A percentile compares a stretch with the other conserved stretches of the same genome.
Conservation (phyloP, 108 stramenopile species). For the Cyclostephanos tholiformis region DNA sequence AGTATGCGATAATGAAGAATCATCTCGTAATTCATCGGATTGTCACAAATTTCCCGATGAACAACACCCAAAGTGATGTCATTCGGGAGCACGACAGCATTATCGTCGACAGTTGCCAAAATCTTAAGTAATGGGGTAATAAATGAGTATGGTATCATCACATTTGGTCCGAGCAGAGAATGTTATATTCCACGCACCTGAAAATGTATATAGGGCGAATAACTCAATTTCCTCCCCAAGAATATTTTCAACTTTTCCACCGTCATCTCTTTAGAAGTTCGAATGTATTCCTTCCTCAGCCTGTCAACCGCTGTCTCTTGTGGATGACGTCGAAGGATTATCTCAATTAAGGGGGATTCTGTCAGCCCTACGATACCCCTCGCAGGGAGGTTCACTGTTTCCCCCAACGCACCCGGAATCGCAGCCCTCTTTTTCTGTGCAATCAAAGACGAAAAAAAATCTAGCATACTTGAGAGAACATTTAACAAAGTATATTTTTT, state of each 20-base stretch:
- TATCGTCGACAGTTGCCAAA: conserved; percentile 36
- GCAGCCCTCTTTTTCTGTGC: conserved; percentile 20
- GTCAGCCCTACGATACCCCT: conserved; percentile 33
- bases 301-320: conserved; percentile 47
- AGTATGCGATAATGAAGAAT: conserved; percentile 44
- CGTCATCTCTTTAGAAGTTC: conserved; percentile 48
- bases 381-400: conserved; percentile 6
- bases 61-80: conserved; percentile 38
- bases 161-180: background rate
- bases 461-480: background rate
- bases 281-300: conserved; percentile 50
- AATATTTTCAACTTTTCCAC: conserved; percentile 52
- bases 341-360: conserved; percentile 47
- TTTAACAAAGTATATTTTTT: background rate
- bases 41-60: conserved; percentile 46
- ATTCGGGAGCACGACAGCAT: conserved; percentile 34
- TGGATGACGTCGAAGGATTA: conserved; percentile 53
- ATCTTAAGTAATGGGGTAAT: conserved; percentile 22
- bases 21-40: conserved; percentile 35
- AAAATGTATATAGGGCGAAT: conserved; percentile 42
- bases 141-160: background rate
- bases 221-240: conserved; percentile 50
- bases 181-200: conserved; percentile 38
- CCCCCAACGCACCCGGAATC: background rate
- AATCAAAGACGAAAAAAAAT: background rate